phyloP scores from a whole-genome alignment of 1,284 basidiomycete genomes.

The Tilletia walkeri region DNA sequence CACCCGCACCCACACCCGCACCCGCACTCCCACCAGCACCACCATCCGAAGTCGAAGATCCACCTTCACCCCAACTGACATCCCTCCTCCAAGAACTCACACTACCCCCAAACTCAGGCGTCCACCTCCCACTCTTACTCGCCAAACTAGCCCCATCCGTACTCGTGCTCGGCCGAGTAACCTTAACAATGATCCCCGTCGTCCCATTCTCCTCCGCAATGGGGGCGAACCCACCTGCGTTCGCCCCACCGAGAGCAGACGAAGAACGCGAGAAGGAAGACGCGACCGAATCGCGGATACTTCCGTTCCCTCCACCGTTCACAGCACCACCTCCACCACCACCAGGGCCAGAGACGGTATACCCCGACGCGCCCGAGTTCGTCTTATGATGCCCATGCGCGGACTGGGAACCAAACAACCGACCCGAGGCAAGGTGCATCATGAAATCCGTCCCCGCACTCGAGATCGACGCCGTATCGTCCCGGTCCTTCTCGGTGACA shows the following conservation, averaged over 20 bases:
- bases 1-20: too few relatives aligned
- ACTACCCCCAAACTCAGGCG: constrained; percentile 10
- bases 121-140: constrained; percentile 16
- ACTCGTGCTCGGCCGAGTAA: constrained; percentile 4
- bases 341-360: constrained; percentile 10
- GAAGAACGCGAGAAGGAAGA: constrained; percentile 1
- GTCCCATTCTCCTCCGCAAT: background rate
- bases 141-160: constrained; percentile 16
- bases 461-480: constrained; percentile 3
- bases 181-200: constrained; percentile 1
- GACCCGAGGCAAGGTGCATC: background rate
- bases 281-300: background rate
- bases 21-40: too few relatives aligned
- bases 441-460: constrained; percentile 14
- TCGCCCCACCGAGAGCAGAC: background rate
- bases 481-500: background rate
- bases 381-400: background rate
- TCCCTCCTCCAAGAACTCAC: background rate
- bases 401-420: background rate
- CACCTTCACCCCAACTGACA: background rate
- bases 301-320: background rate
- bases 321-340: background rate
- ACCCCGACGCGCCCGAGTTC: background rate
- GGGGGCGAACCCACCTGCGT: background rate
- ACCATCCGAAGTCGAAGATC: too few relatives aligned